Base-by-base conservation (phyloP, 2,329 filamentous ascomycete genomes). In the Epichloe gansuensis region DNA sequence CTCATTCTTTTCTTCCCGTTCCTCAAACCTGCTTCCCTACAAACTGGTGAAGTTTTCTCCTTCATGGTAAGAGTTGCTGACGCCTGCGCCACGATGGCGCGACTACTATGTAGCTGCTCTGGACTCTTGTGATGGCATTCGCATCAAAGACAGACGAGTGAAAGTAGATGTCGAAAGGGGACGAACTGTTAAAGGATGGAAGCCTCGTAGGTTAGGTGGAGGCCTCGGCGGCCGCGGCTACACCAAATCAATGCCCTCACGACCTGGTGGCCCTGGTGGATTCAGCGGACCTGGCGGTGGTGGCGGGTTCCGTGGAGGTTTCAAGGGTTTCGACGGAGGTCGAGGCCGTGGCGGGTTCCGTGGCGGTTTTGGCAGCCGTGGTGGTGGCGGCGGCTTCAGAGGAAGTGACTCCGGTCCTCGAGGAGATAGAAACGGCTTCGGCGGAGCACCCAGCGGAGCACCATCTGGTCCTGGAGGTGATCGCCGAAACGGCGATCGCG, bases 91-190 rank as follows among this genome's bases (percentile, higher is more conserved):
- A 62, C 53, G 70, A 72, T 73, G 75, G 76, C 73, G 76, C 75
- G 73, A 70, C 71, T 69, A 67, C 69, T 69, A 77, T 52, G 72
- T 79, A 95, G 93, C 91, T 77, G 93, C 93, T 70, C 83, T 96
- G 76, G 95, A 84, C 63, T 72, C 76, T 61, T 83, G 79, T 67
- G 91, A 97, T 77, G 88, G 88, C 59, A 86, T 95, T 64, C 84
- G 85, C 61, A 95, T 98, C 72, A 94, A 90, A 67, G 91, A 94
- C 66, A 83, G 91, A 64, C 83, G 86, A 62, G 88, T 97, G 63
- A 82, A 95, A 65, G 90, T 97, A 63, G 93, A 98, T 66, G 91
- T 97, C 56, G 93, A 98, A 72, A 85, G 93, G 64, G 93, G 93
- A 60, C 86, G 93, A 61, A 97, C 93, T 35, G 89, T 96, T 42